phyloP scores from a whole-genome alignment of 176 grass and related monocot genomes.

The sorghum (Sorghum bicolor) region Sorghum_bicolor_NCBIv3 NC_012874.2:70216001-70216500 shows the following conservation, averaged over 20 bases:
- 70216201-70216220: not conserved
- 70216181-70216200: not conserved
- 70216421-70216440: no score
- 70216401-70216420: not conserved
- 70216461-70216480: not conserved
- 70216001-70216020: slow-evolving; percentile 2
- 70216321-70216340: not conserved
- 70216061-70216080: not conserved
- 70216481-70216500: not conserved
- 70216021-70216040: not conserved
- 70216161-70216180: rapidly evolving
- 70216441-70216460: not conserved
- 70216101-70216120: not conserved
- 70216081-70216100: not conserved
- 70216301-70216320: not conserved
- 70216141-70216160: not conserved
- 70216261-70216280: not conserved
- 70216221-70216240: not conserved
- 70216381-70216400: not conserved
- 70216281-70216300: not conserved
- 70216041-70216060: not conserved
- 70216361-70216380: not conserved
- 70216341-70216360: not conserved
- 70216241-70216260: not conserved
- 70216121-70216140: slow-evolving; percentile 7